These are phyloP conservation scores for Candida yuanshanica DNA, from an alignment of 805 yeast genomes.

Conservation along the genomic window DNA sequence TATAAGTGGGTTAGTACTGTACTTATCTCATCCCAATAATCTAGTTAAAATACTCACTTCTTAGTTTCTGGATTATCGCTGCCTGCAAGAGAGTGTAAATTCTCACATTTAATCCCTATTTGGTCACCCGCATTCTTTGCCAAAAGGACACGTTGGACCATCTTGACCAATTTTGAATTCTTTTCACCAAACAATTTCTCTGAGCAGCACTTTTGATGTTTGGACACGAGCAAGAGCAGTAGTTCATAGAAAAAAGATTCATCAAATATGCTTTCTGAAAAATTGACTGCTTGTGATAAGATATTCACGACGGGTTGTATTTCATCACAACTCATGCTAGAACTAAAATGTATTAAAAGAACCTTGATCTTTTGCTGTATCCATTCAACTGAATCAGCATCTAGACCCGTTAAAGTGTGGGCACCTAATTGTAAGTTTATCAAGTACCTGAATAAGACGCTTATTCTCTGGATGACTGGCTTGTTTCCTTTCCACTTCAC, in stretches of 20 bases:
- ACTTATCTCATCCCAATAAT: too few relatives aligned
- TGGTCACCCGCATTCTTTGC: background rate
- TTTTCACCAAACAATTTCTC: background rate
- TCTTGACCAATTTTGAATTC: background rate
- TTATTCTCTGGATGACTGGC: constrained; percentile 28
- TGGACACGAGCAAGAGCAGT: background rate
- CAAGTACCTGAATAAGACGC: constrained; percentile 28
- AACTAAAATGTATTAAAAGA: background rate
- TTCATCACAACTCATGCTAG: background rate
- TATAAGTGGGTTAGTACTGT: background rate
- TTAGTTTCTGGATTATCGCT: background rate
- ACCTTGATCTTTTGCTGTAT: constrained; percentile 16
- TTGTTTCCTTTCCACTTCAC: constrained; percentile 28
- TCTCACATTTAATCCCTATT: background rate
- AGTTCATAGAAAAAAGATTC: background rate
- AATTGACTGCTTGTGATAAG: background rate
- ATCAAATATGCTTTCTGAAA: background rate
- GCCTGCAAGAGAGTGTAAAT: background rate
- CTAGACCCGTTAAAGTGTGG: constrained; percentile 19
- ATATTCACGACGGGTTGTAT: background rate
- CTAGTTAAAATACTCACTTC: background rate
- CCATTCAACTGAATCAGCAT: constrained; percentile 10
- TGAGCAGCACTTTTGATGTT: background rate
- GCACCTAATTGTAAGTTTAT: constrained; percentile 31
- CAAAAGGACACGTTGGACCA: background rate